Conservation (phyloP, 2,329 filamentous ascomycete species). For the Leptographium lundbergii region DNA sequence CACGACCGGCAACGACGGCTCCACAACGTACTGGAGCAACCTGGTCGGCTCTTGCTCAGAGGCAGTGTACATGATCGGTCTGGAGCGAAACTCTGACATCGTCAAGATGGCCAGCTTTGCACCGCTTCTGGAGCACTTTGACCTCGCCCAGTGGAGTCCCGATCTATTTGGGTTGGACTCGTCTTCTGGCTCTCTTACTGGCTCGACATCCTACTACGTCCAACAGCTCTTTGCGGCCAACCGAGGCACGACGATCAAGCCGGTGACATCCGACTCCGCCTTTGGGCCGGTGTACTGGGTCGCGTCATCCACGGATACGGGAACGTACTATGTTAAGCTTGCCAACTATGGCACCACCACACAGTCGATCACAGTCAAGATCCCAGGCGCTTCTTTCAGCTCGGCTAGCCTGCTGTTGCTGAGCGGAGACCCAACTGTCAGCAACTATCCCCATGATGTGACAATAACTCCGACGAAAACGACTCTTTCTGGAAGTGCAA, state of each 20-base stretch:
- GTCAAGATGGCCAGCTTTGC: slow-evolving; percentile 3
- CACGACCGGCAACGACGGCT: slow-evolving; percentile 37
- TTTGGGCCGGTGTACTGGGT: slow-evolving; percentile 5
- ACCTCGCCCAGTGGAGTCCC: slow-evolving; percentile 3
- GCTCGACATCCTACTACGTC: not conserved
- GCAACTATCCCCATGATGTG: not conserved
- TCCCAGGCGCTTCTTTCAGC: not conserved
- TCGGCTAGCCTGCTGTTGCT: not conserved
- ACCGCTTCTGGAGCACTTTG: slow-evolving; percentile 3
- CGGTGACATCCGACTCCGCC: not conserved
- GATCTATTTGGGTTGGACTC: slow-evolving; percentile 2
- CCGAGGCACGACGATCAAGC: not conserved
- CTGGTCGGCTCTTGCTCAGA: slow-evolving; percentile 3
- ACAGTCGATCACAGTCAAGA: not conserved
- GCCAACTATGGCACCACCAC: not conserved
- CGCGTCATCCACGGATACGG: not conserved
- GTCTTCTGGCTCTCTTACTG: not conserved
- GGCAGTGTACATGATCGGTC: slow-evolving; percentile 8
- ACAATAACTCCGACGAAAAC: not conserved
- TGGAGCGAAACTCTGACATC: slow-evolving; percentile 8
- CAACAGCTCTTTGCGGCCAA: slow-evolving; percentile 2
- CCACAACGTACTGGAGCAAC: slow-evolving; percentile 29
- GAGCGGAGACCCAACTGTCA: not conserved
- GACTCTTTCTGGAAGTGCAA: too few species aligned
- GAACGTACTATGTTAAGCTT: slow-evolving; percentile 1